Evolutionary conservation across 2,329 filamentous ascomycete genomes (phyloP).

Genomic region (Colletotrichum plurivorum): DNA sequence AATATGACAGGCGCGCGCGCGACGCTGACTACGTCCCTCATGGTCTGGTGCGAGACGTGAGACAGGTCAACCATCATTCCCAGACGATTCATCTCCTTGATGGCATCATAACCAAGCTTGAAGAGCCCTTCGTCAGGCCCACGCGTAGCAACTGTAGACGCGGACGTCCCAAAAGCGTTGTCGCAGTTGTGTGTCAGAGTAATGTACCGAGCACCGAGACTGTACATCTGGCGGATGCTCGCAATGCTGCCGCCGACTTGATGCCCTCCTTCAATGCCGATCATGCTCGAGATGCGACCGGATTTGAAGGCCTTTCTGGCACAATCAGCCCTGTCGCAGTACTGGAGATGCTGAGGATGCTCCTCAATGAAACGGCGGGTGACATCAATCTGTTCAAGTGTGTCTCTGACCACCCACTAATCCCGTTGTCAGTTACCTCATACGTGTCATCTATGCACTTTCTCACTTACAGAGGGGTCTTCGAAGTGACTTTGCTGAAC

Average conservation of each 20-base stretch:
- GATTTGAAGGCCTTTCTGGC: slow-evolving; percentile 47
- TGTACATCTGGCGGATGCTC: slow-evolving; percentile 51
- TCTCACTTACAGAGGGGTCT: slow-evolving; percentile 42
- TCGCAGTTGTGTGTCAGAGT: slow-evolving; percentile 54
- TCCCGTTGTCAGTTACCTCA: not conserved
- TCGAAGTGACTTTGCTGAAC: slow-evolving; percentile 44
- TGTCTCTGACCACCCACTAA: slow-evolving; percentile 41
- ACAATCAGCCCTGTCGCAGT: slow-evolving; percentile 46
- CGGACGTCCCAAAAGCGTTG: slow-evolving; percentile 49
- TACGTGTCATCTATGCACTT: not conserved
- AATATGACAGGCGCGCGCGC: slow-evolving; percentile 50
- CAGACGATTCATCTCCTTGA: slow-evolving; percentile 54
- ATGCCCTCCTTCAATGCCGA: slow-evolving; percentile 55
- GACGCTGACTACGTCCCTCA: slow-evolving; percentile 48
- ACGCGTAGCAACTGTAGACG: slow-evolving; percentile 47
- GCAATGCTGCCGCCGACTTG: slow-evolving; percentile 52
- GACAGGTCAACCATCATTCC: slow-evolving; percentile 53
- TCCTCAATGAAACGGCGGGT: slow-evolving; percentile 48
- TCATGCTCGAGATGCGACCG: slow-evolving; percentile 52
- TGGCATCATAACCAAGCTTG: slow-evolving; percentile 45
- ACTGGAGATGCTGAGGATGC: slow-evolving; percentile 44
- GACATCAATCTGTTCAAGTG: slow-evolving; percentile 53
- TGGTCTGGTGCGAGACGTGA: slow-evolving; percentile 49
- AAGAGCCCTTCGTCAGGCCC: slow-evolving; percentile 45
- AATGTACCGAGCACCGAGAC: slow-evolving; percentile 55